Base-by-base conservation (phyloP, 306 rosid genomes). In the Cicer bijugum region DNA sequence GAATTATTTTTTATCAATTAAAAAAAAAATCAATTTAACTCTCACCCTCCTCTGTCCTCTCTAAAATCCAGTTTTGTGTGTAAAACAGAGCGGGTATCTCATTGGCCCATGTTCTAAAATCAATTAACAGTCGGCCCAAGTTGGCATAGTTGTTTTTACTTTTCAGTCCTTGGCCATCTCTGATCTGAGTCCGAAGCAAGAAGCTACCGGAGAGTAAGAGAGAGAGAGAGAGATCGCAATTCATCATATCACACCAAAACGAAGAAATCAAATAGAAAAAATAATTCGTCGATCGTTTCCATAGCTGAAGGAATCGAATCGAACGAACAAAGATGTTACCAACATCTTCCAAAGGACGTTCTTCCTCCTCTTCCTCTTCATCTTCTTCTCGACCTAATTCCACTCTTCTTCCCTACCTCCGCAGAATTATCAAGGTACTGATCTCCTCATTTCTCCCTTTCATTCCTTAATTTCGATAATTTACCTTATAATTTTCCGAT, bases 371-470 rank as follows among this genome's bases (percentile, higher is more conserved):
- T 9, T 58, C 80, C 11, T 80, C 84, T 82, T 85, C 97, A 77
- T 92, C 96, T 35, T 55, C 98, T 23, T 87, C 96, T 61, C 89
- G 96, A 76, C 85, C 96, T 79, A 90, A 95, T 66, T 90, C 97
- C 64, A 86, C 86, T 87, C 68, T 84, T 84, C 82, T 87, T 80
- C 99, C 89, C 67, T 95, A 95, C 78, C 91, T 95, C 75, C 93
- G 99, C 10, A 82, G 97, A 70, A 91, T 95, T 56, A 84, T 95
- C 89, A 95, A 95, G 99, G 99, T 95, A 67, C 83, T 68, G 97
- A 91, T 94, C 96, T 84, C 88, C 42, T 64, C 73, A 1, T 19
- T 53, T 55, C 40, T 15, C 19, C 51, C 5, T 35, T 35, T 67
- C 62, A 16, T 33, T 44, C 48, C 9, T 28, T 40, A 39, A 19